Percentiles rank a stretch among this genome's conserved stretches.
Evolutionary conservation across 2,329 filamentous ascomycete species (phyloP).

Genomic region (Sporothrix schenckii): DNA sequence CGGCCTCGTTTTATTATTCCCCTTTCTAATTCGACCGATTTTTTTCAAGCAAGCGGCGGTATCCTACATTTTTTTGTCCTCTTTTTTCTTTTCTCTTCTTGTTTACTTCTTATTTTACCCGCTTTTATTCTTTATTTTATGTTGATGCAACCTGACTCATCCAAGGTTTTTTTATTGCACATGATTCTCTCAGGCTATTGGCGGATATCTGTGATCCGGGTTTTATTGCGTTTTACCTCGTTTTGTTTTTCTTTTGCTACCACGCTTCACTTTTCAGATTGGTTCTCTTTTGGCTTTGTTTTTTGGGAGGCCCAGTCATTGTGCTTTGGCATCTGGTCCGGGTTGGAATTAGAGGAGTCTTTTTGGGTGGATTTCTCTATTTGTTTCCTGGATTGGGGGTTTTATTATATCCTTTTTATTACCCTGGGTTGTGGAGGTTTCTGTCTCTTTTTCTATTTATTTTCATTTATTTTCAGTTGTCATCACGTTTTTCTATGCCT

Average conservation of each 20-base stretch:
- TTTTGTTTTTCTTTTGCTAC: slow-evolving; percentile 12
- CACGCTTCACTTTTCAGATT: slow-evolving; percentile 5
- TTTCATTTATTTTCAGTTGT: not conserved
- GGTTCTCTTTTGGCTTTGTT: slow-evolving; percentile 1
- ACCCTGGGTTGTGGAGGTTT: slow-evolving; percentile 11
- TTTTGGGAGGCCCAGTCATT: slow-evolving; percentile 31
- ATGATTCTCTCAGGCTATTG: slow-evolving; percentile 15
- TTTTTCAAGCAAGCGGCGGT: slow-evolving; percentile 15
- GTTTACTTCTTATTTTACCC: slow-evolving; percentile 26
- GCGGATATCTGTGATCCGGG: not conserved
- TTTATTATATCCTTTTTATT: slow-evolving; percentile 25
- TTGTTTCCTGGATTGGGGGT: slow-evolving; percentile 10
- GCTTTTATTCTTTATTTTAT: not conserved
- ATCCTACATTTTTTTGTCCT: not conserved
- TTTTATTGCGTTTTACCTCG: not conserved
- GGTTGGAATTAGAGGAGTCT: slow-evolving; percentile 34
- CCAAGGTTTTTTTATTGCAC: too few relatives aligned
- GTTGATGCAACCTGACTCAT: not conserved
- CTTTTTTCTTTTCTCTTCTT: slow-evolving; percentile 32
- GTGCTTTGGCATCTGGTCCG: slow-evolving; percentile 29
- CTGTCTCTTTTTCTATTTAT: not conserved
- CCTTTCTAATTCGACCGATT: slow-evolving; percentile 28
- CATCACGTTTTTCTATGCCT: not conserved
- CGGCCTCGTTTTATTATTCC: slow-evolving; percentile 24
- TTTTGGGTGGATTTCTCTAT: slow-evolving; percentile 32